phyloP scores from a whole-genome alignment of 768 basidiomycete genomes.

The Asterophora parasitica region DNA sequence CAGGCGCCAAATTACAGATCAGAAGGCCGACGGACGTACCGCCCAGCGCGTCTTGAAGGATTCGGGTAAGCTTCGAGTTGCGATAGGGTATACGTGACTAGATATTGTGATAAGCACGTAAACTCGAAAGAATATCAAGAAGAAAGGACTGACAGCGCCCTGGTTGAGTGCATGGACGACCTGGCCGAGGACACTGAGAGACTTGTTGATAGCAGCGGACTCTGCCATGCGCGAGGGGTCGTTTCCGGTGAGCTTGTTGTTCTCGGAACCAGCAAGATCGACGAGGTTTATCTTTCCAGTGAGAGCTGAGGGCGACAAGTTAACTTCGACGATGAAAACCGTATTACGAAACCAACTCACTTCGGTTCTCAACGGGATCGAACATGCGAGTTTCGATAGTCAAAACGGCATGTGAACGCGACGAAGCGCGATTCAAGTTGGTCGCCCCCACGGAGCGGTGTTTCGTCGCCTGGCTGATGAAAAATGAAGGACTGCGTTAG shows the following conservation, averaged over 20 bases:
- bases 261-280: slow-evolving; percentile 88
- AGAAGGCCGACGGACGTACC: slow-evolving; percentile 75
- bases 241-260: slow-evolving; percentile 89
- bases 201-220: slow-evolving; percentile 86
- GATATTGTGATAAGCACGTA: slow-evolving; percentile 6
- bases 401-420: slow-evolving; percentile 84
- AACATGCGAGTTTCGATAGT: slow-evolving; percentile 64
- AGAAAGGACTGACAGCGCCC: slow-evolving; percentile 46
- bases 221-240: slow-evolving; percentile 85
- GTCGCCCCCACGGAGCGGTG: slow-evolving; percentile 84
- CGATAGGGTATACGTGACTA: slow-evolving; percentile 83
- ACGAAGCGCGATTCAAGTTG: slow-evolving; percentile 78
- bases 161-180: slow-evolving; percentile 83
- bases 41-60: slow-evolving; percentile 87
- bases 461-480: slow-evolving; percentile 57
- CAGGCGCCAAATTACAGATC: slow-evolving; percentile 86
- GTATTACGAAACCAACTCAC: slow-evolving; percentile 29
- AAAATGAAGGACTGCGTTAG: not conserved
- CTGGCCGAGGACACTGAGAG: slow-evolving; percentile 79
- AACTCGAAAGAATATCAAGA: not conserved
- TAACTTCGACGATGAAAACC: slow-evolving; percentile 1
- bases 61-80: slow-evolving; percentile 83
- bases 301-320: slow-evolving; percentile 38
- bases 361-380: slow-evolving; percentile 48
- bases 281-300: slow-evolving; percentile 82